Base-by-base conservation (phyloP, 2,329 filamentous ascomycete species). In the Coleophoma cylindrospora region DNA sequence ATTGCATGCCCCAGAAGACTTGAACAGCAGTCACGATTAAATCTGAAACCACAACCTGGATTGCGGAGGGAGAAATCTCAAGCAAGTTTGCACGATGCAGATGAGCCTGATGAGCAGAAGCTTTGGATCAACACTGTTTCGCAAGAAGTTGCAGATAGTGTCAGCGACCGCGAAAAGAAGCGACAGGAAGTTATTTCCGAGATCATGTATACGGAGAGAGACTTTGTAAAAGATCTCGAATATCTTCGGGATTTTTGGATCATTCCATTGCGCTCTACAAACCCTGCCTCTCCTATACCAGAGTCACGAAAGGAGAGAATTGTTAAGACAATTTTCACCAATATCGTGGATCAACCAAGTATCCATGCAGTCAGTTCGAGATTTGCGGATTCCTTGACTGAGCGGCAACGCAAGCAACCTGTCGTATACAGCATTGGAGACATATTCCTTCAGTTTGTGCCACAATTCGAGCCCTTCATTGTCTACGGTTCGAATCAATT, bases 211-310 rank as follows among this genome's bases (percentile, higher is more conserved):
- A 99, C 94, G 0, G 94, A 99, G 68, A 83, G 94, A 60, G 94
- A 99, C 71, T 99, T 99, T 62, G 94, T 99, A 66, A 99, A 99
- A 74, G 94, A 99, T 69, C 75, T 99, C 61, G 94, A 99, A 69
- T 99, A 99, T 65, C 76, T 99, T 32, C 84, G 94, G 54, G 94
- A 99, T 72, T 99, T 97, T 75, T 99, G 94, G 94, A 96, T 99
- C 73, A 81, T 94, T 59, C 94, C 94, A 10, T 72, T 99, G 50
- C 84, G 91, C 45, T 88, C 86, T 27, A 84, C 86, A 15, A 79
- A 80, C 50, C 77, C 79, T 15, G 68, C 70, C 14, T 96, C 92
- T 4, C 92, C 91, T 0, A 95, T 99, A 56, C 92, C 94, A 5
- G 83, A 94, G 57, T 84, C 89, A 53, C 84, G 89, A 51, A 84